Conservation (phyloP, 139 green algal species). For the Tetraselmis striata region DNA sequence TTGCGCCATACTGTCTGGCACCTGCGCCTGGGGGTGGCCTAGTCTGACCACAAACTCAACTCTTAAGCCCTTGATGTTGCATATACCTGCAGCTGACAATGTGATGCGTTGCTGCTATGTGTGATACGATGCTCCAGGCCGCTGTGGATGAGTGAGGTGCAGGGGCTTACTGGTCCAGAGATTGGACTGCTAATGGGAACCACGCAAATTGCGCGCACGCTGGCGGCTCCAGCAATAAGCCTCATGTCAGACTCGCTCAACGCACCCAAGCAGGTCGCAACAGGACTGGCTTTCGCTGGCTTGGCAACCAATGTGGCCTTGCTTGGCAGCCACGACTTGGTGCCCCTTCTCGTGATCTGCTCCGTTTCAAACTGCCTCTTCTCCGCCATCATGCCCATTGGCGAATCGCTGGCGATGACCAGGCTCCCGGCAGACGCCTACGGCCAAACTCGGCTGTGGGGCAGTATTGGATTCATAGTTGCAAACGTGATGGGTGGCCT, state of each 20-base stretch:
- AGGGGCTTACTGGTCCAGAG: background rate
- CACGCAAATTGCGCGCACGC: background rate
- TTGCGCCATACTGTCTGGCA: too few species aligned
- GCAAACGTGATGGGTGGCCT: background rate
- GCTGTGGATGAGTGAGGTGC: background rate
- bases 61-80: too few species aligned
- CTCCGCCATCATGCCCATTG: background rate
- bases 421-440: background rate
- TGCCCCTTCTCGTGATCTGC: background rate
- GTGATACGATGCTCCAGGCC: background rate
- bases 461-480: background rate
- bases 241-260: background rate
- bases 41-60: too few species aligned
- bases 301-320: background rate
- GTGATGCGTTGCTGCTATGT: too few species aligned
- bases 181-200: background rate
- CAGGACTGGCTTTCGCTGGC: background rate
- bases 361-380: background rate
- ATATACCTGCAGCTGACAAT: too few species aligned
- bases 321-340: background rate
- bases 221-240: background rate
- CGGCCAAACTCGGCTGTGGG: background rate
- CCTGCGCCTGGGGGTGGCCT: too few species aligned
- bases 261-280: background rate
- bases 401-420: background rate